Percentiles rank a stretch among this genome's conserved stretches.
Conservation (phyloP, 2,329 filamentous ascomycete genomes). For the Calonectria hawksworthii region DNA sequence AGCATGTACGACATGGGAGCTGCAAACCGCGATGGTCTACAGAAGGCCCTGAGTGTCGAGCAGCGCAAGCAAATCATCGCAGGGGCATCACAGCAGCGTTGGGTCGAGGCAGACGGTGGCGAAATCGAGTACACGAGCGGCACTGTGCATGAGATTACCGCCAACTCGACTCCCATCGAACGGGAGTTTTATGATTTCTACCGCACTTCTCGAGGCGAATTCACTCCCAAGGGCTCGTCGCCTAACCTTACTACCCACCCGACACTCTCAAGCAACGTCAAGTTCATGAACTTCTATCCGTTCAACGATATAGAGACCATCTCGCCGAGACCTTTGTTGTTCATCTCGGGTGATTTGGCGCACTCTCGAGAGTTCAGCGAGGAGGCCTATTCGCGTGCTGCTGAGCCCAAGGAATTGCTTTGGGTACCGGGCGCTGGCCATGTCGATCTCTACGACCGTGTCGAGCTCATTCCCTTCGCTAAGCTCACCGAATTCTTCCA, state of each 20-base stretch:
- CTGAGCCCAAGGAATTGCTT: conserved; percentile 54
- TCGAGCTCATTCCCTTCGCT: conserved; percentile 51
- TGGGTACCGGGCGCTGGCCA: conserved; percentile 51
- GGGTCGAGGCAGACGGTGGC: not conserved
- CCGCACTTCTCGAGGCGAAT: conserved; percentile 22
- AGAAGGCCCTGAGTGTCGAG: not conserved
- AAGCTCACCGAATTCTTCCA: conserved; percentile 47
- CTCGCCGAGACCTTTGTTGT: conserved; percentile 47
- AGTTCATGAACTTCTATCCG: conserved; percentile 50
- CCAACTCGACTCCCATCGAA: not conserved
- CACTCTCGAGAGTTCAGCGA: conserved; percentile 49
- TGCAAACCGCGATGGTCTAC: not conserved
- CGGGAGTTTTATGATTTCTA: conserved; percentile 31
- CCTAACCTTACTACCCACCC: conserved; percentile 49
- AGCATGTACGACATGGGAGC: conserved; percentile 23
- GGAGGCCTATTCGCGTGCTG: conserved; percentile 42
- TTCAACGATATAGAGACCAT: conserved; percentile 48
- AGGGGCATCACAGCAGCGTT: not conserved
- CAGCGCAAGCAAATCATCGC: not conserved
- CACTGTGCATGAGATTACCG: not conserved
- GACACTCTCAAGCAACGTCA: conserved; percentile 43
- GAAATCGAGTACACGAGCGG: not conserved
- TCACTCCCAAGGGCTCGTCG: conserved; percentile 6
- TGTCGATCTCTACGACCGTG: conserved; percentile 54
- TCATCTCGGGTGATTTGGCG: conserved; percentile 44